Conservation (phyloP, 2,329 filamentous ascomycete genomes). For the Monilinia laxa region DNA sequence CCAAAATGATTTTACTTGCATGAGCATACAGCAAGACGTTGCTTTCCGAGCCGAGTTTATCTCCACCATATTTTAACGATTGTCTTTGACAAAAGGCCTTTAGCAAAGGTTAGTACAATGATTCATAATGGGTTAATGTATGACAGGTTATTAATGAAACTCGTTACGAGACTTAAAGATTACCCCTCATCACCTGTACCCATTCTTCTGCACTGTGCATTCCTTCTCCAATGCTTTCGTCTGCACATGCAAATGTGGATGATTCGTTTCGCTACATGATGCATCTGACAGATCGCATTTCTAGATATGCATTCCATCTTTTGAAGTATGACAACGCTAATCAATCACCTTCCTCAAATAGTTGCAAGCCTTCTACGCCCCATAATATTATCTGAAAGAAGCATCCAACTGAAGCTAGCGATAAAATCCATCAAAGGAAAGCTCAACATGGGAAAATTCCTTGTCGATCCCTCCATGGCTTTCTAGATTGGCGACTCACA, state of each 20-base stretch:
- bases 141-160: neutral
- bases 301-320: constrained; percentile 7
- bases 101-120: neutral
- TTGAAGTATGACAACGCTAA: constrained; percentile 10
- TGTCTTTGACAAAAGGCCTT: neutral
- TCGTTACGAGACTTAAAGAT: neutral
- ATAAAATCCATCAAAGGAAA: neutral
- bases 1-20: constrained; percentile 21
- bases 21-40: constrained; percentile 12
- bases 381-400: constrained; percentile 16
- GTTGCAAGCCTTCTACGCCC: constrained; percentile 5
- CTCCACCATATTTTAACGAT: constrained; percentile 19
- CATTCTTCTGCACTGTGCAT: neutral
- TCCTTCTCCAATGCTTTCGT: constrained; percentile 5
- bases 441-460: neutral
- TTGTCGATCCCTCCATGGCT: constrained; percentile 13
- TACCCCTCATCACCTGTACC: constrained; percentile 16
- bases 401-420: neutral
- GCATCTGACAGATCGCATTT: constrained; percentile 24
- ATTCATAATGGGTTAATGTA: neutral
- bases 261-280: neutral
- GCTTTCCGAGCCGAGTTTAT: constrained; percentile 18
- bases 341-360: constrained; percentile 11
- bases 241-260: constrained; percentile 20
- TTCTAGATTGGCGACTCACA: neutral